Conservation (phyloP, 495 filamentous ascomycete genomes). For the Staphylotrichum longicolle region DNA sequence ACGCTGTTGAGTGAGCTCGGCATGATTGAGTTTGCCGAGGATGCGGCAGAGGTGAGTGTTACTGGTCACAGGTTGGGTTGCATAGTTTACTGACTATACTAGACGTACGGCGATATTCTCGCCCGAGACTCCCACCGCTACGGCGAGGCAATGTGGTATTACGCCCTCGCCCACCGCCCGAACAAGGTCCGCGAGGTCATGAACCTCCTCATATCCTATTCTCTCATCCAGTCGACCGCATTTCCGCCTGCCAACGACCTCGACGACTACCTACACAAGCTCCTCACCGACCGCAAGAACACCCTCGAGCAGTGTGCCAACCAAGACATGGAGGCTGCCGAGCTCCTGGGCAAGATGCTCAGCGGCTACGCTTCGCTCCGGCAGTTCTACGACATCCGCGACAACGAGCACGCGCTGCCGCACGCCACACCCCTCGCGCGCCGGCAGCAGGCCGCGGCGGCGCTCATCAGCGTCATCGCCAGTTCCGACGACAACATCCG, state of each 20-base stretch:
- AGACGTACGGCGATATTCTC: constrained; percentile 77
- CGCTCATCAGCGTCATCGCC: constrained; percentile 72
- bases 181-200: constrained; percentile 77
- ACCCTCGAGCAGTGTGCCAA: constrained; percentile 63
- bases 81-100: constrained; percentile 23
- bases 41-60: constrained; percentile 64
- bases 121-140: constrained; percentile 65
- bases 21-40: constrained; percentile 66
- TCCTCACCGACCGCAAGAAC: constrained; percentile 65
- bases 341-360: constrained; percentile 75
- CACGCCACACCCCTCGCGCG: constrained; percentile 45
- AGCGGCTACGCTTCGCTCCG: constrained; percentile 87
- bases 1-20: constrained; percentile 65
- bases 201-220: constrained; percentile 81
- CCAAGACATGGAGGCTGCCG: constrained; percentile 71
- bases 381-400: constrained; percentile 82
- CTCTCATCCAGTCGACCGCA: constrained; percentile 74
- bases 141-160: constrained; percentile 80
- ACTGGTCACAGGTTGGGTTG: too few relatives aligned
- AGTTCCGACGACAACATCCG: constrained; percentile 86
- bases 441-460: constrained; percentile 64
- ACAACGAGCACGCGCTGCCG: constrained; percentile 44
- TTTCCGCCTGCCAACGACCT: constrained; percentile 67
- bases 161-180: constrained; percentile 70
- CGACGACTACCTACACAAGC: constrained; percentile 61